Base-by-base conservation (phyloP, 169 alveolate species). In the Plasmodium gonderi region DNA sequence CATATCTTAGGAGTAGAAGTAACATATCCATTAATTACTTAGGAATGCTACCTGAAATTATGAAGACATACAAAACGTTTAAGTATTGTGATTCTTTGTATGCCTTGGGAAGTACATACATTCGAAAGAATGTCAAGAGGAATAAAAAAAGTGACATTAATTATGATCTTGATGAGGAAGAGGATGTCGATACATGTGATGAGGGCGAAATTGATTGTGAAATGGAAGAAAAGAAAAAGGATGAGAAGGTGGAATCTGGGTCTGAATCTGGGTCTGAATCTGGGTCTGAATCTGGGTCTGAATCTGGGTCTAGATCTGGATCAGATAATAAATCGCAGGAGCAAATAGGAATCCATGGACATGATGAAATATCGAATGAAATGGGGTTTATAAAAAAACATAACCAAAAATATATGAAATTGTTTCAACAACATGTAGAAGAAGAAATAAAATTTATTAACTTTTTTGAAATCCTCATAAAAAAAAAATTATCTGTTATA, bases 11-110 rank as follows among this genome's bases (percentile, higher is more conserved):
- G 54, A 51, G 54, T 42, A 23, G 47, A 0, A 31, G 51, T 20
- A 44, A 38, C 77, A 51, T 83, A 20, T 45, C 78, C 26, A 69
- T 83, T 5, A 42, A 83, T 20, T 83, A 45, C 65, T 40, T 83
- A 68, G 92, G 92, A 5, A 40, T 69, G 45, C 36, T 83, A 40
- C 92, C 92, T 14, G 92, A 83, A 49, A 83, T 83, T n/a, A 54
- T 83, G 54, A 83, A 83, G 45, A 74, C 77, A 38, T 72, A 68
- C 79, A 83, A 72, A 76, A 83, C 92, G 77, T 83, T 72, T 74
- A 69, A 74, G 38, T 83, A 83, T 26, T 83, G 85, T 31, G 81
- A 83, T 36, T 69, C 92, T 23, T 14, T 83, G 14, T 69, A 83
- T 44, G 60, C 49, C 17, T 76, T 83, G 49, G 92, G 74, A 9